Evolutionary conservation across 345 rosid species (phyloP).

Genomic region (Rubroshorea leprosula): DNA sequence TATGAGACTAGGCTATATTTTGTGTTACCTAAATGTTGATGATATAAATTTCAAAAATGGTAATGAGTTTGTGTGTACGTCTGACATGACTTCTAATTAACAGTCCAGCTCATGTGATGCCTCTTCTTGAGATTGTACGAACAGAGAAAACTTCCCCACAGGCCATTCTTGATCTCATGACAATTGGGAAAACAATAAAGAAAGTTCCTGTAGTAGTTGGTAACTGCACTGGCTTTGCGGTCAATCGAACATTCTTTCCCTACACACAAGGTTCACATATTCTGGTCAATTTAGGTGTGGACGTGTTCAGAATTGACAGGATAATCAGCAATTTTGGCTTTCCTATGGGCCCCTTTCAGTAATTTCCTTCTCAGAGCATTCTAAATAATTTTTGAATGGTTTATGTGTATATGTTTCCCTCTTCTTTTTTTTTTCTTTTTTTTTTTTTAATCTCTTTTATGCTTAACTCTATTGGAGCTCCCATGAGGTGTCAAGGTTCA

Average conservation of each 20-base stretch:
- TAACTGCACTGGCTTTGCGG: slow-evolving; percentile 94
- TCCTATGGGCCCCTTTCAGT: slow-evolving; percentile 96
- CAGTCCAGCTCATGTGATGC: slow-evolving; percentile 98
- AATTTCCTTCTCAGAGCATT: slow-evolving; percentile 32
- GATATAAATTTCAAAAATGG: not conserved
- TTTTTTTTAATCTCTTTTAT: not conserved
- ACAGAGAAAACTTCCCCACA: slow-evolving; percentile 80
- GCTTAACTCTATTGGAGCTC: not conserved
- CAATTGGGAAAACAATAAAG: slow-evolving; percentile 75
- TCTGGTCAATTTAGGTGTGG: slow-evolving; percentile 75
- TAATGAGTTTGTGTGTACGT: not conserved
- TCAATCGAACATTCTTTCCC: slow-evolving; percentile 87
- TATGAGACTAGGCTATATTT: not conserved
- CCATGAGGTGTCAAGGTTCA: too few relatives aligned
- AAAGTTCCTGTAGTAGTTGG: slow-evolving; percentile 96
- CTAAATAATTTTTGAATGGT: not conserved
- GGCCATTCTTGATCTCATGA: slow-evolving; percentile 84
- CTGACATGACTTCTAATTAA: slow-evolving; percentile 21
- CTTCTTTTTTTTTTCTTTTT: too few relatives aligned
- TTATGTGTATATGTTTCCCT: slow-evolving; percentile 7
- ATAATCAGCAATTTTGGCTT: slow-evolving; percentile 76
- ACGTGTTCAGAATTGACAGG: slow-evolving; percentile 80
- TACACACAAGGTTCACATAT: slow-evolving; percentile 68
- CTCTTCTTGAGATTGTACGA: slow-evolving; percentile 90
- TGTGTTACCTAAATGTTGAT: not conserved